Percentiles rank a stretch among this genome's conserved stretches.
phyloP scores from a whole-genome alignment of 2,329 filamentous ascomycete species.

The Penicillium sp. region DNA sequence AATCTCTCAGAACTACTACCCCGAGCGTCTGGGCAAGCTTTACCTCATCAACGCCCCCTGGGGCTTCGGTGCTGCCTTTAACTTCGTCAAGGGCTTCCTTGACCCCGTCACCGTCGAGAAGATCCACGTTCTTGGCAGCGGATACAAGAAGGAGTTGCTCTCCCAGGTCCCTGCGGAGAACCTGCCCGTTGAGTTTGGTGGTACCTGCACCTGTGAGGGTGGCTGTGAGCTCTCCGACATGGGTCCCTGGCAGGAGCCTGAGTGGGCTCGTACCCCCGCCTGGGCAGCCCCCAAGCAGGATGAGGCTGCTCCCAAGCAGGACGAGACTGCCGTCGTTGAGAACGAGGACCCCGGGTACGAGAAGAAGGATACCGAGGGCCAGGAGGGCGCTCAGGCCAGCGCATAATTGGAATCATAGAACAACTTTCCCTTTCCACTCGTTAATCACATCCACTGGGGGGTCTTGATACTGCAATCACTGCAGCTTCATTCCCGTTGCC shows the following conservation, averaged over 20 bases:
- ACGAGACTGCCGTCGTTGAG: conserved; percentile 16
- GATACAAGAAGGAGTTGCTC: conserved; percentile 82
- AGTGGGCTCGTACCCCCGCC: conserved; percentile 47
- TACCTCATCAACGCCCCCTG: conserved; percentile 98
- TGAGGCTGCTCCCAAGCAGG: conserved; percentile 19
- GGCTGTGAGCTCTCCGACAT: conserved; percentile 85
- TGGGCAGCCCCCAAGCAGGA: conserved; percentile 35
- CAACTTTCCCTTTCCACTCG: conserved; percentile 10
- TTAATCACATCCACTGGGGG: conserved; percentile 4
- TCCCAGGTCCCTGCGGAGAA: conserved; percentile 86
- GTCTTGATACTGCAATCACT: not conserved
- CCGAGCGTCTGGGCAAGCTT: conserved; percentile 90
- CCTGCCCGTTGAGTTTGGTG: conserved; percentile 82
- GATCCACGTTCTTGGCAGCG: conserved; percentile 82
- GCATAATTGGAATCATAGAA: conserved; percentile 28
- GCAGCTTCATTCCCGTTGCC: not conserved
- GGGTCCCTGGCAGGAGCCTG: conserved; percentile 71
- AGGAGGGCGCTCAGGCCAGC: conserved; percentile 27
- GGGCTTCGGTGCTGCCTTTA: conserved; percentile 87
- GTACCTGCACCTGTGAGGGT: conserved; percentile 74
- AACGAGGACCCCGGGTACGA: conserved; percentile 28
- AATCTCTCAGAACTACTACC: conserved; percentile 99
- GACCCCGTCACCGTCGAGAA: conserved; percentile 96
- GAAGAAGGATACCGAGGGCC: conserved; percentile 28
- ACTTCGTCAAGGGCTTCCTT: conserved; percentile 85